Conservation (phyloP, 2,329 filamentous ascomycete species). For the Aureobasidium namibiae region DNA sequence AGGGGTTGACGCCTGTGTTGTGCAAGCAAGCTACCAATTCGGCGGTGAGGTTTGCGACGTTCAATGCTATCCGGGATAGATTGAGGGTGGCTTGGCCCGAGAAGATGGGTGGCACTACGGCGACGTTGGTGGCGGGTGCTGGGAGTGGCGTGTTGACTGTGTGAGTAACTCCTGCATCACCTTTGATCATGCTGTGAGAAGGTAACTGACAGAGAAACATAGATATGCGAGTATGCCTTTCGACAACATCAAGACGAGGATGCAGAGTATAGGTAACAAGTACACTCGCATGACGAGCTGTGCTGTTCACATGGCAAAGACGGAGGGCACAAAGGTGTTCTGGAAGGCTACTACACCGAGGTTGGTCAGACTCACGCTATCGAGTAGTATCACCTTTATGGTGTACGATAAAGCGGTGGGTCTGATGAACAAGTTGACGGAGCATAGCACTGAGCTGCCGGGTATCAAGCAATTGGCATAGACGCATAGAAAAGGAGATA, state of each 20-base stretch:
- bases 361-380: constrained; percentile 11
- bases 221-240: constrained; percentile 19
- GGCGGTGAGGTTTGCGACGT: constrained; percentile 20
- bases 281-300: constrained; percentile 17
- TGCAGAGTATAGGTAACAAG: constrained; percentile 20
- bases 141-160: constrained; percentile 19
- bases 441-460: background rate
- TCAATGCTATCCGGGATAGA: constrained; percentile 18
- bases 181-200: background rate
- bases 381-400: constrained; percentile 13
- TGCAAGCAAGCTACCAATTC: constrained; percentile 21
- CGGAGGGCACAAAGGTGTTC: constrained; percentile 10
- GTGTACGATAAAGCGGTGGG: constrained; percentile 11
- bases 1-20: constrained; percentile 17
- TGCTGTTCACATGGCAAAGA: constrained; percentile 4
- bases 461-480: background rate
- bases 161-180: background rate
- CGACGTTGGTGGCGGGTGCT: constrained; percentile 17
- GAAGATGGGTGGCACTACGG: background rate
- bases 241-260: constrained; percentile 21
- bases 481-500: background rate
- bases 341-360: constrained; percentile 14
- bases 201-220: background rate
- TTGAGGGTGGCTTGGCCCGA: constrained; percentile 3
- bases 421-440: background rate